Base-by-base conservation (phyloP, 1,284 basidiomycete genomes). In the Ceratobasidium sp. region DNA sequence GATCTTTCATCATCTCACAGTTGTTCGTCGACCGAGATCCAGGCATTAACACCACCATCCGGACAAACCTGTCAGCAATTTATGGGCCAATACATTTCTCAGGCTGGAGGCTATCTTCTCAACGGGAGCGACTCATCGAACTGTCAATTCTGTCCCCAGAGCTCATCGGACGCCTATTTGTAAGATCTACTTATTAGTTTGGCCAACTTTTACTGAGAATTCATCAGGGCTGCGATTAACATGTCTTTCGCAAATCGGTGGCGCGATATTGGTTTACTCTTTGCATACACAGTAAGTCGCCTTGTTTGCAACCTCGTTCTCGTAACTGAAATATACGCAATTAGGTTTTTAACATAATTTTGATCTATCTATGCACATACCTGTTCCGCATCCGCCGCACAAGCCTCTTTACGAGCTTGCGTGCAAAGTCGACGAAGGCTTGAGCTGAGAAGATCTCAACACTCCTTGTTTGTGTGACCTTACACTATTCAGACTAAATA, bases 31-130 rank as follows among this genome's bases (percentile, higher is more conserved):
- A 88, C 90, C 72, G 95, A 96, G 83, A 94, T 92, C 82, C 86
- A 88, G n/a, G 81, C 88, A 28, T 94, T 95, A 87, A 85, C 87
- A 78, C 93, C 95, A 0, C 95, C 95, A 0, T 80, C 87, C 0
- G 93, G 92, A 3, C 91, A 95, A 84, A 95, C 92, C 0, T 97
- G 96, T 83, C 82, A 81, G 3, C 80, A 89, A 2, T 97, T 92
- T 90, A 95, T 92, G 0, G 86, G 87, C 51, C 87, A 89, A 56
- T 96, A 95, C 83, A 90, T 92, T 10, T 81, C 82, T 2, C 85
- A 85, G 3, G 89, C 90, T 81, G 92, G 92, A 3, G 97, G 95
- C 0, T 98, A 98, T 86, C 85, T 98, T 56, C 88, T 93, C 80
- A 94, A 97, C 84, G 89, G 90, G 0, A 86, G 87, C 71, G 93